These are phyloP conservation scores for Gautieria morchelliformis DNA, from an alignment of 768 basidiomycete genomes.

Conservation along the genomic window DNA sequence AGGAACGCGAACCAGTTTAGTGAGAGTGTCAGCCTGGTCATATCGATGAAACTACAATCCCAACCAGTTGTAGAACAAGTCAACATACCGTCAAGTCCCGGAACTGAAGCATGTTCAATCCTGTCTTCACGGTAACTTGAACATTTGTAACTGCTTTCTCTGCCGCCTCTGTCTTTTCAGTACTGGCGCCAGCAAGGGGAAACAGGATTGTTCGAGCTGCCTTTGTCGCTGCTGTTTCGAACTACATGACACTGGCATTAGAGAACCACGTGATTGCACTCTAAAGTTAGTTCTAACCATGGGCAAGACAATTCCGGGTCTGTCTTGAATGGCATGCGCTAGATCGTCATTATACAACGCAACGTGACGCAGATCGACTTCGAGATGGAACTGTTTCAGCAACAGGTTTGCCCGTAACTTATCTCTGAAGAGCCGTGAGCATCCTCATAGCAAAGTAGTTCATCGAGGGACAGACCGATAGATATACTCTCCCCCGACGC, in stretches of 20 bases:
- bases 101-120: slow-evolving; percentile 87
- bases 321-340: slow-evolving; percentile 82
- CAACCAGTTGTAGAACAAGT: not conserved
- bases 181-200: slow-evolving; percentile 54
- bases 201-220: slow-evolving; percentile 78
- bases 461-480: slow-evolving; percentile 53
- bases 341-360: slow-evolving; percentile 86
- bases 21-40: slow-evolving; percentile 69
- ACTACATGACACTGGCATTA: slow-evolving; percentile 34
- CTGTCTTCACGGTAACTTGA: slow-evolving; percentile 84
- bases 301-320: slow-evolving; percentile 82
- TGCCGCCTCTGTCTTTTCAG: slow-evolving; percentile 36
- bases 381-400: slow-evolving; percentile 76
- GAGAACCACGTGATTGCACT: not conserved
- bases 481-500: slow-evolving; percentile 83
- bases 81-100: slow-evolving; percentile 70
- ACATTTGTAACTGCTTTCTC: slow-evolving; percentile 56
- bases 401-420: slow-evolving; percentile 83
- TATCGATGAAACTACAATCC: not conserved
- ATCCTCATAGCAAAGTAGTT: not conserved
- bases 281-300: slow-evolving; percentile 40
- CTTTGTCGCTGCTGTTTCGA: slow-evolving; percentile 84
- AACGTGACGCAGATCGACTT: slow-evolving; percentile 53
- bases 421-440: slow-evolving; percentile 39
- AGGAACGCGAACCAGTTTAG: slow-evolving; percentile 91